Evolutionary conservation across 176 grass and related monocot species (phyloP), one percentile per base, ranked within the genome.

Genomic region (Phoenix dactylifera): DNA sequence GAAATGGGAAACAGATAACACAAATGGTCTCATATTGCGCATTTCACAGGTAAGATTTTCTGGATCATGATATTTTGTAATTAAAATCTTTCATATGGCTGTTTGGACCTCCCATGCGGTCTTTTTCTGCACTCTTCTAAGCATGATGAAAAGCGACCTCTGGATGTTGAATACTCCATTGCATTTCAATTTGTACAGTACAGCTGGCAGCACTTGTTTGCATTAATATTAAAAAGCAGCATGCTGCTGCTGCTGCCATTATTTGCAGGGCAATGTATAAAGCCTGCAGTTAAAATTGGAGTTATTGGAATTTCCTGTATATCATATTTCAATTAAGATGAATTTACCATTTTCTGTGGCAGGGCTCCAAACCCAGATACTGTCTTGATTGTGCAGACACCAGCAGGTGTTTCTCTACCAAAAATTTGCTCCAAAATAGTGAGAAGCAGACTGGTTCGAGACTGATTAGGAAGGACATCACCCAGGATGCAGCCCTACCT

Each of bases 11-110:
- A 55, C 69, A 97, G 26, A 51, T 73, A 28, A 77, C 76, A 70
- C 79, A 62, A 66, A 82, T 97, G 74, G 72, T 91, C 69, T 91
- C 93, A 48, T 97, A 88, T 70, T 97, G 93, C 80, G 63, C 79
- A 15, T 68, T 67, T 83, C 93, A 97, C 72, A 77, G 87, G 93
- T 97, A 83, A 56, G 61, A 53, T 44, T 51, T 62, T 70, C 66
- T 44, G n/a, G 50, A 69, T 6, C 22, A 22, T 52, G 16, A 1
- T 76, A 7, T 22, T 55, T 44, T 15, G 10, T 44, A 44, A 44
- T 9, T 44, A 12, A 44, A 30, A 44, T 44, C 35, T 44, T 44
- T 44, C 35, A 9, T 44, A 44, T 44, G 10, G 7, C 35, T 44
- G 35, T 44, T 44, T 44, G 7, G 9, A 44, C 10, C 10, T 44